Percentiles rank a stretch among this genome's conserved stretches.
These are phyloP conservation scores for Rubia peregrina DNA, from an alignment of 305 asterid genomes.

Conservation along the genomic window DNA sequence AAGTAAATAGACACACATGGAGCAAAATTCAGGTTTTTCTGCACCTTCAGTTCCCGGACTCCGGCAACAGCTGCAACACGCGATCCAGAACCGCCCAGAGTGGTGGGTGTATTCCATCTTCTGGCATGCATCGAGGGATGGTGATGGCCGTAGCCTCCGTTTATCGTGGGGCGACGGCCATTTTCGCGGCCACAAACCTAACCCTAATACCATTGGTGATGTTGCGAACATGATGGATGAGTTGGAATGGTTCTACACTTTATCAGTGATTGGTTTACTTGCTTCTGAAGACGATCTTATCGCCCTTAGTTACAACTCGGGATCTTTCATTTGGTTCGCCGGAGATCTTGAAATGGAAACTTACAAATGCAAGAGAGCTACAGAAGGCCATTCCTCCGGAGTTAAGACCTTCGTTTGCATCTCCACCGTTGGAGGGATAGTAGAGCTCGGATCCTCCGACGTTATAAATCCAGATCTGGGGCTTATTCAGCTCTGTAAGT, in stretches of 20 bases:
- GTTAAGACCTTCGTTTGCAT: constrained; percentile 23
- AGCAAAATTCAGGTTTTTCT: constrained; percentile 12
- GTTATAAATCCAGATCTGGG: constrained; percentile 16
- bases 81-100: constrained; percentile 15
- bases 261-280: constrained; percentile 12
- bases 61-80: constrained; percentile 15
- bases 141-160: constrained; percentile 8
- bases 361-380: constrained; percentile 19
- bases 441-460: constrained; percentile 23
- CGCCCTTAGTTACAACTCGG: constrained; percentile 8
- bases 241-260: constrained; percentile 20
- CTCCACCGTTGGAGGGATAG: constrained; percentile 21
- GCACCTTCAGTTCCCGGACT: constrained; percentile 12
- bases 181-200: constrained; percentile 15
- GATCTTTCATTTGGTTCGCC: constrained; percentile 12
- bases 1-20: constrained; percentile 6
- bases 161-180: constrained; percentile 29
- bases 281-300: constrained; percentile 10
- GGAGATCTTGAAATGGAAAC: constrained; percentile 14
- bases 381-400: constrained; percentile 25
- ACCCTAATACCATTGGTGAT: neutral
- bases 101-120: constrained; percentile 26
- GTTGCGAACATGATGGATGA: neutral
- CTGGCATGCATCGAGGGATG: constrained; percentile 11
- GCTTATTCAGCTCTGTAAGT: constrained; percentile 11